phyloP scores from a whole-genome alignment of 2,329 filamentous ascomycete genomes.

The Bimuria novae-zelandiae region DNA sequence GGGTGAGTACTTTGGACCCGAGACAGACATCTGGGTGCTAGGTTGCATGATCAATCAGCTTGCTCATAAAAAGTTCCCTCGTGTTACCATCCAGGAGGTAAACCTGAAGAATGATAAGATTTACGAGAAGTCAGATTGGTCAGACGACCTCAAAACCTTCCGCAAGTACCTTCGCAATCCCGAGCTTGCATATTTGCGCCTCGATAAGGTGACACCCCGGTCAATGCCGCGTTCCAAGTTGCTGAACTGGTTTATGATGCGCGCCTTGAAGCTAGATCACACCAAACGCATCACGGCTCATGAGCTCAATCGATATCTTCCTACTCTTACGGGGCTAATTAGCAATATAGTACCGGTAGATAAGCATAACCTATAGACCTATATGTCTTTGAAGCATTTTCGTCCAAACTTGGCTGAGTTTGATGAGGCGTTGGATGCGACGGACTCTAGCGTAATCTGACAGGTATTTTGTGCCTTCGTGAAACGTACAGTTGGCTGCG shows the following conservation, averaged over 20 bases:
- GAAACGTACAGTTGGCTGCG: not conserved
- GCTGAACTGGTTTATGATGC: conserved; percentile 7
- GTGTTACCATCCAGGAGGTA: not conserved
- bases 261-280: not conserved
- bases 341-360: not conserved
- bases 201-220: not conserved
- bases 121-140: not conserved
- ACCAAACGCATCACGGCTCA: not conserved
- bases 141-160: not conserved
- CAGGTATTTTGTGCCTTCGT: not conserved
- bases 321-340: not conserved
- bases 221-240: not conserved
- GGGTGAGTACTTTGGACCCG: not conserved
- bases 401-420: not conserved
- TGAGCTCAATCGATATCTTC: not conserved
- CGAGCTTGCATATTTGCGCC: not conserved
- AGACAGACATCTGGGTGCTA: conserved; percentile 2
- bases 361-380: not conserved
- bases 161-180: not conserved
- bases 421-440: not conserved
- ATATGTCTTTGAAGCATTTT: not conserved
- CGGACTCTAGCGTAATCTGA: not conserved
- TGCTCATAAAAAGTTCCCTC: not conserved
- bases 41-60: conserved; percentile 2
- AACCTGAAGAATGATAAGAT: not conserved